phyloP scores from a whole-genome alignment of 495 filamentous ascomycete genomes.

The Xylaria telfairii region DNA sequence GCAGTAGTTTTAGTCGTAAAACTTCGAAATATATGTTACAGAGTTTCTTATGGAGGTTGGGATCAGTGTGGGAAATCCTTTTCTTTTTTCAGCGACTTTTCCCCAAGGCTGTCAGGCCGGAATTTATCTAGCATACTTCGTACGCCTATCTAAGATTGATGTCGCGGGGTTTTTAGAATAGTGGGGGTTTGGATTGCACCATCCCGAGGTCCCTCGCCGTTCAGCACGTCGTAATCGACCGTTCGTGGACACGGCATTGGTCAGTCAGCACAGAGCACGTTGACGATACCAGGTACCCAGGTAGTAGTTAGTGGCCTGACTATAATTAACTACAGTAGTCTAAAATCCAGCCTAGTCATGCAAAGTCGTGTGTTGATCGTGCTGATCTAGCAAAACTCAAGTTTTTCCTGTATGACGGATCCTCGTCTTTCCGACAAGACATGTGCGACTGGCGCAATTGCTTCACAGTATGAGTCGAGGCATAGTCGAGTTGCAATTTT shows the following conservation, averaged over 20 bases:
- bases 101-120: not conserved
- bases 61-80: not conserved
- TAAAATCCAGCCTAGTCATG: not conserved
- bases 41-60: not conserved
- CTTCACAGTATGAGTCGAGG: not conserved
- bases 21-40: not conserved
- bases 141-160: conserved; percentile 14
- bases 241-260: not conserved
- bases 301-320: not conserved
- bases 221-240: not conserved
- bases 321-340: not conserved
- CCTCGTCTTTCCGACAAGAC: not conserved
- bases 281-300: too few relatives aligned
- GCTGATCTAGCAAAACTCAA: not conserved
- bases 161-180: conserved; percentile 28
- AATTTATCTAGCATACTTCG: not conserved
- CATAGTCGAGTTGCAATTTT: not conserved
- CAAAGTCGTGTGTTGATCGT: not conserved
- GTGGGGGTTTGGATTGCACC: conserved; percentile 23
- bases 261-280: conserved; percentile 16
- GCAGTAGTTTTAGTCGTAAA: not conserved
- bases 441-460: not conserved
- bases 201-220: not conserved
- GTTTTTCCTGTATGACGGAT: not conserved
- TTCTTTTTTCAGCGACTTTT: not conserved